Evolutionary conservation across 352 stramenopile genomes (phyloP), one percentile per base, ranked within the genome.

Genomic region (Phytophthora aleatoria): DNA sequence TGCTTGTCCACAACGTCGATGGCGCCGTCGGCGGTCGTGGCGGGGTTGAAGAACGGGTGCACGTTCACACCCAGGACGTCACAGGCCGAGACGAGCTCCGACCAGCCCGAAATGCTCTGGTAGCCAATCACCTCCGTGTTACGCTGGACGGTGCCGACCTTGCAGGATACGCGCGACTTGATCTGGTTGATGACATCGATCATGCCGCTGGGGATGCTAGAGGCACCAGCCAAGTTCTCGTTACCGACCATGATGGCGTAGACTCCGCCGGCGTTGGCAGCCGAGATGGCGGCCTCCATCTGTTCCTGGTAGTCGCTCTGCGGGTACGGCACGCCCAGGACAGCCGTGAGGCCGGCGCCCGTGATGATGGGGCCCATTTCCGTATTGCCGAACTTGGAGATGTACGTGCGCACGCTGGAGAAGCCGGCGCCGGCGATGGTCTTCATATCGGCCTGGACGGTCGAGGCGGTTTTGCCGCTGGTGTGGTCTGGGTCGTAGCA

Each of bases 401-500:
- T 89, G 74, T 91, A 90, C 55, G 82, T 91, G 56, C 80, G 79
- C 55, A 91, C 77, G 50, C 79, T 76, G 28, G 64, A 64, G 73
- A 90, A 91, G 61, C 80, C 78, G 47, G 73, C 68, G 47, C 52
- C 48, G 53, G 79, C 73, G 63, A 91, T 87, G 38, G 64, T 61
- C 20, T 67, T 30, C 68, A 91, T 83, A 56, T 91, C 82, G 16
- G 57, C 47, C 33, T 67, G 41, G 6, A 87, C 72, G 15, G 67
- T 71, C 12, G 51, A 63, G 2, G 51, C 72, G 38, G 57, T 79
- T 66, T 78, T 87, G 64, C 50, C 49, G n/a, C 33, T 63, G 31
- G 48, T 54, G 72, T 89, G 82, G 66, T 84, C 68, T 9, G 82
- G 80, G 71, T 91, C 82, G 58, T 83, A 90, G 73, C 81, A 90